phyloP scores from a whole-genome alignment of 768 basidiomycete genomes.

The Boletus subparvulus region DNA sequence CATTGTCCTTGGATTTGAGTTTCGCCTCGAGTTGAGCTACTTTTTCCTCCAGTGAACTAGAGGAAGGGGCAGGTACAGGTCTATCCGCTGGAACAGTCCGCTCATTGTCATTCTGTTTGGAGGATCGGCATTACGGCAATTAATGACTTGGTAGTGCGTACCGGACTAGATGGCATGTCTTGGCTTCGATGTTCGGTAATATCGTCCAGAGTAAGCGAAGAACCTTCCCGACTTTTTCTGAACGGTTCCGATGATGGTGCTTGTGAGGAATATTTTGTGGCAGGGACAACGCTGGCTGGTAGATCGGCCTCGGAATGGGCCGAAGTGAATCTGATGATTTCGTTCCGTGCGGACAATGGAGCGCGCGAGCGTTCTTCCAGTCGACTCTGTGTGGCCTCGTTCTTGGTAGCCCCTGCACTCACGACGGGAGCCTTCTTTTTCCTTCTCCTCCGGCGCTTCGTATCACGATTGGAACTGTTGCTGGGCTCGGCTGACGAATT shows the following conservation, averaged over 20 bases:
- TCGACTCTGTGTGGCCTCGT: constrained; percentile 5
- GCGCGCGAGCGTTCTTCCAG: constrained; percentile 13
- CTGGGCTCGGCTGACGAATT: constrained; percentile 17
- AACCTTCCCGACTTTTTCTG: background rate
- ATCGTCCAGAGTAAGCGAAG: background rate
- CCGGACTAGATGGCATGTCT: constrained; percentile 12
- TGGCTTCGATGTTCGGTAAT: background rate
- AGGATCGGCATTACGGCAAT: constrained; percentile 6
- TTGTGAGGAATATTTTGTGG: background rate
- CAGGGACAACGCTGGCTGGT: background rate
- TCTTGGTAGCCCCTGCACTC: constrained; percentile 2
- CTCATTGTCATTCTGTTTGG: constrained; percentile 9
- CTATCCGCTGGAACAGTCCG: background rate
- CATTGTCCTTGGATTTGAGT: constrained; percentile 40
- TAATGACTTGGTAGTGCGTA: constrained; percentile 3
- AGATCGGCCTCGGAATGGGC: constrained; percentile 12
- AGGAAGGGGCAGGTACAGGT: background rate
- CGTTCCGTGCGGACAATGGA: constrained; percentile 24
- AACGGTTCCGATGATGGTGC: background rate
- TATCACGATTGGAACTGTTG: constrained; percentile 19
- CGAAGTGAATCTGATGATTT: constrained; percentile 29
- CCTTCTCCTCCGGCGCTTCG: constrained; percentile 28
- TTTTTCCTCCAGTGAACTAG: constrained; percentile 13
- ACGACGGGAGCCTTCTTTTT: constrained; percentile 32
- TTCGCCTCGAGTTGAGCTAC: constrained; percentile 46